Evolutionary conservation across 768 basidiomycete species (phyloP), one percentile per base, ranked within the genome.

Genomic region (Mrakia gelida): DNA sequence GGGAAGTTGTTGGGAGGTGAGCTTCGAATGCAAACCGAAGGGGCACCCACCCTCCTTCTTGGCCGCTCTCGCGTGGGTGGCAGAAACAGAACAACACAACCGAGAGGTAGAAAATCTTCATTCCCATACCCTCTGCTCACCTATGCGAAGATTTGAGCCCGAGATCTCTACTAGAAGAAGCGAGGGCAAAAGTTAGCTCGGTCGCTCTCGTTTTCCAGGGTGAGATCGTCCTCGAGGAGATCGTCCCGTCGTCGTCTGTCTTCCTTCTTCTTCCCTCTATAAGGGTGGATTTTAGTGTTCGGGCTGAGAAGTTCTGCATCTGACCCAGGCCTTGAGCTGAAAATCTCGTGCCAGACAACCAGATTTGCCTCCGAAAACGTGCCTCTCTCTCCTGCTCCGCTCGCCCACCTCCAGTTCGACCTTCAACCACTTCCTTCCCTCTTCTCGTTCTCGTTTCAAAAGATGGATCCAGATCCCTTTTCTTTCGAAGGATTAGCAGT

Each of bases 401-500:
- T 0, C 49, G n/a, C 3, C 54, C 10, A 1, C 59, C 11, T 13
- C 26, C 8, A n/a, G 59, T 59, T 28, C n/a, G 59, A 52, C 59
- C 23, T 59, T 28, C 59, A 59, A 59, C 59, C 23, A 59, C 59
- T 28, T n/a, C 59, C 59, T 59, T 28, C 59, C n/a, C 23, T 10
- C 26, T 28, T n/a, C 59, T 28, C 18, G n/a, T 54, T 15, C 28
- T 59, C n/a, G 28, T 1, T 4, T 3, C 59, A 9, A 2, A 28
- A 8, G 59, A 59, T 59, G 59, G 59, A 59, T 28, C 26, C 59
- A 28, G 73, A 73, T 26, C 73, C 73, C 4, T 73, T 43, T 34
- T 59, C 54, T 7, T 73, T 73, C 34, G 73, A 62, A 38, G 73
- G 54, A 16, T 32, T 73, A 15, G 73, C 56, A 41, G 73, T 73